phyloP scores from a whole-genome alignment of 1,284 basidiomycete species.

The Rhodotorula sp. region DNA sequence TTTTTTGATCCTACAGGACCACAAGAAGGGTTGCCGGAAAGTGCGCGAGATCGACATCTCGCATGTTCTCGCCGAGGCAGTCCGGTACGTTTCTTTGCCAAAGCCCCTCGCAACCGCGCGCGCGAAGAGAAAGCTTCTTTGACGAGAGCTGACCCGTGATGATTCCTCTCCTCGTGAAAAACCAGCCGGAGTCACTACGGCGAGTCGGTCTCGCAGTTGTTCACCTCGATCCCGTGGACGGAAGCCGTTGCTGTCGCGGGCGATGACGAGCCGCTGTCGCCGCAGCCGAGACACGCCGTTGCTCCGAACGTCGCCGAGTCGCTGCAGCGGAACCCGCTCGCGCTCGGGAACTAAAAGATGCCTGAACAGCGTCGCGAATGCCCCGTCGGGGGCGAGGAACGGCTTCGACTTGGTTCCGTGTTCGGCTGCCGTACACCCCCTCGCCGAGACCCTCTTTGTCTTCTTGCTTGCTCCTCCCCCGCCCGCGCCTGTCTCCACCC shows the following conservation, averaged over 20 bases:
- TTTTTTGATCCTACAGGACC: slow-evolving; percentile 47
- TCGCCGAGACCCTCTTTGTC: too few relatives aligned
- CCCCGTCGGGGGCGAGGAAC: too few relatives aligned
- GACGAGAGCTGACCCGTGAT: not conserved
- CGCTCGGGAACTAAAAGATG: too few relatives aligned
- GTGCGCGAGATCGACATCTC: slow-evolving; percentile 96
- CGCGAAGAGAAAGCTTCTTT: too few relatives aligned
- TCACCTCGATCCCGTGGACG: slow-evolving; percentile 9
- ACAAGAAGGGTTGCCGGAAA: slow-evolving; percentile 74
- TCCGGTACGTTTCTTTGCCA: slow-evolving; percentile 3
- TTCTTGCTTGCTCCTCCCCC: too few relatives aligned
- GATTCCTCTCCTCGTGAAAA: too few relatives aligned
- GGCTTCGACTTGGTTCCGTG: too few relatives aligned
- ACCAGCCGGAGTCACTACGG: slow-evolving; percentile 26
- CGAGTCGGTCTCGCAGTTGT: slow-evolving; percentile 15
- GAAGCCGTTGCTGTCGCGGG: not conserved
- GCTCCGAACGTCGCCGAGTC: not conserved
- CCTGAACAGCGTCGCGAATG: too few relatives aligned
- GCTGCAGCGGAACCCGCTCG: not conserved
- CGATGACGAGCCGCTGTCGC: not conserved
- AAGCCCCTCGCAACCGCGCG: too few relatives aligned
- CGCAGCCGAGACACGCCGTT: not conserved
- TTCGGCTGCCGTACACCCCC: too few relatives aligned
- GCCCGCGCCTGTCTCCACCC: too few relatives aligned
- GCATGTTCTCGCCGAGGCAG: slow-evolving; percentile 93